phyloP scores from a whole-genome alignment of 1,139 yeast species.

The Saccharomycopsis hybrid region DNA sequence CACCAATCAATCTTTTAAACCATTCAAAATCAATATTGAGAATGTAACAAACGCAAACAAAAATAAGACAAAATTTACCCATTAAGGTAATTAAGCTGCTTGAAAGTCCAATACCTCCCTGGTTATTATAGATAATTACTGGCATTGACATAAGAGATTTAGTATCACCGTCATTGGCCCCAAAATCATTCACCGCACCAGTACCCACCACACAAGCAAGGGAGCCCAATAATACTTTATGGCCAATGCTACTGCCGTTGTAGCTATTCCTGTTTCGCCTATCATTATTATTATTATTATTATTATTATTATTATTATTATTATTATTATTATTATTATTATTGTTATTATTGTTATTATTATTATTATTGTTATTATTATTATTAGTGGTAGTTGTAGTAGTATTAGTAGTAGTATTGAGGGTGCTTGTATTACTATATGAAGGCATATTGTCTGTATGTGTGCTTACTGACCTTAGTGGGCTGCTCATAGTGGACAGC shows the following conservation, averaged over 20 bases:
- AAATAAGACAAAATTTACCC: constrained; percentile 1
- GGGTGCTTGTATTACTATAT: no score
- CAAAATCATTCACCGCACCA: constrained; percentile 28
- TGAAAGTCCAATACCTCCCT: constrained; percentile 5
- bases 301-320: no score
- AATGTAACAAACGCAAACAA: constrained; percentile 6
- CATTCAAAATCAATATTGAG: not conserved
- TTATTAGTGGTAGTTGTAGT: not conserved
- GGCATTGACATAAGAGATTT: constrained; percentile 20
- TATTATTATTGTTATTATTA: no score
- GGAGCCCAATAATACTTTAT: constrained; percentile 40
- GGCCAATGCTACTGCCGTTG: not conserved
- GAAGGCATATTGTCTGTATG: not conserved
- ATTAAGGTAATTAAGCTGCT: constrained; percentile 1
- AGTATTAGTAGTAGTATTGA: not conserved
- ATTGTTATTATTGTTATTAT: no score
- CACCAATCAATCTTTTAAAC: not conserved
- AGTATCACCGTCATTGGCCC: constrained; percentile 15
- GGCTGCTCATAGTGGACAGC: constrained; percentile 1
- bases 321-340: no score
- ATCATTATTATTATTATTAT: not conserved
- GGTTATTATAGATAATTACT: constrained; percentile 6
- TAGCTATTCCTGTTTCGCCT: not conserved
- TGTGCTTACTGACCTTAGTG: not conserved
- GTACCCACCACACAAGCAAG: constrained; percentile 48